Evolutionary conservation across 2,329 filamentous ascomycete species (phyloP), one percentile per base, ranked within the genome.

Genomic region (Grosmannia penicillata): DNA sequence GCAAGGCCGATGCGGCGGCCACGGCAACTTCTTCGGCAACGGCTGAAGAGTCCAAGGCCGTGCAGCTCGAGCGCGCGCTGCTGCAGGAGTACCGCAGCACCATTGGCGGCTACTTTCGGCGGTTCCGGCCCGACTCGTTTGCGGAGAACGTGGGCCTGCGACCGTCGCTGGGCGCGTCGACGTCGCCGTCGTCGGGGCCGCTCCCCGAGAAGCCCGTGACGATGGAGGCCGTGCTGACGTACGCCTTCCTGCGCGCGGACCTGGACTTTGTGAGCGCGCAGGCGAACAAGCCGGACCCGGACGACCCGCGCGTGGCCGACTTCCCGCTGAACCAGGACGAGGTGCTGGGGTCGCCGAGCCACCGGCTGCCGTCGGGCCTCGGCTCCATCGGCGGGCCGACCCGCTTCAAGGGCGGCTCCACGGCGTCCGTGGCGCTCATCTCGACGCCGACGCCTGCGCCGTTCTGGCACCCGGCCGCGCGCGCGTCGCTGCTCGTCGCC

Each of bases 221-320:
- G 13, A 72, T 87, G 43, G 81, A 89, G 52, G 75, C 82, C 1
- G 75, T 93, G 26, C 66, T 98, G 38, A 82, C 82, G 42, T 96
- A 96, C 58, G 85, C 89, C 18, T 98, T 98, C 51, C 68, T 98
- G 35, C 82, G 85, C 49, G 86, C 87, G 25, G 91, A 98, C 56
- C 74, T 95, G 37, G 89, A 96, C 58, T 98, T 98, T 52, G 78
- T 96, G 39, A 75, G 81, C 6, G 86, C 85, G 1, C 89, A 96
- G 58, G 86, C 86, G 6, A 71, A 74, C 33, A 93, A 93, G 55
- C 69, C 77, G n/a, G 72, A 82, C 49, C 69, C 77, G 0, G 71
- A 81, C 45, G 82, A 93, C 49, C 66, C 73, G 4, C 72, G 78
- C 29, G 65, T 75, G 15, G 70, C 75, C 31, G 87, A 95, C 53